Evolutionary conservation across 352 stramenopile species (phyloP), one percentile per base, ranked within the genome.

Genomic region (Phytophthora sojae): DNA sequence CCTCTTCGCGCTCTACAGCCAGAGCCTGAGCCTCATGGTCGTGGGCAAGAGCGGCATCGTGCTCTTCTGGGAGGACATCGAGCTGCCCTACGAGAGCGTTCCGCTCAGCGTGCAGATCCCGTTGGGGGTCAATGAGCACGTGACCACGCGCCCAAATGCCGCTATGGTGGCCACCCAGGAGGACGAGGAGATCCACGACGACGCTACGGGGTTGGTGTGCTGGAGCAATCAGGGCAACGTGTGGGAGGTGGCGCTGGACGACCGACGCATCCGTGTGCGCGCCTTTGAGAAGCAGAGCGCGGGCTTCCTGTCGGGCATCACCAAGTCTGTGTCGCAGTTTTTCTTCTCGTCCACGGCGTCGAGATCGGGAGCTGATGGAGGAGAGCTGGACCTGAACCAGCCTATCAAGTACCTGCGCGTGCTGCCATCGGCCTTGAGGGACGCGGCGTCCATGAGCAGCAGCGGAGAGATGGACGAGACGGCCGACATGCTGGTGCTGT

Each of bases 11-110:
- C 67, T 92, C 0, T 83, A 92, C 59, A 82, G 82, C n/a, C 73
- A 84, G 61, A 89, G 73, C 39, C 62, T 93, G 52, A 92, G 84
- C 61, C 78, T 95, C n/a, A 78, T 95, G 71, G 73, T 90, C 23
- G 77, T 95, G 49, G 76, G 76, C 29, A 78, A 72, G 42, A 90
- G 80, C 58, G 87, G 87, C 15, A 67, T 87, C 61, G 85, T 95
- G 67, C 75, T 93, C 23, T 93, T 95, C 64, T 95, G 85, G 85
- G 87, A 93, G 59, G 87, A 95, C 64, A 86, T 95, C 64, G 84
- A 91, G 19, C 67, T 92, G 29, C 84, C 87, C 3, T 93, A 93
- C 56, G 84, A 93, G 64, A 93, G 81, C 64, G 77, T 92, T 3
- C 87, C 87, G 17, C 71, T 95, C 15, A 92, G 83, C 59, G 82